Evolutionary conservation across 148 eudicot species (phyloP), one percentile per base, ranked within the genome.

Genomic region (Rhododendron henanense): DNA sequence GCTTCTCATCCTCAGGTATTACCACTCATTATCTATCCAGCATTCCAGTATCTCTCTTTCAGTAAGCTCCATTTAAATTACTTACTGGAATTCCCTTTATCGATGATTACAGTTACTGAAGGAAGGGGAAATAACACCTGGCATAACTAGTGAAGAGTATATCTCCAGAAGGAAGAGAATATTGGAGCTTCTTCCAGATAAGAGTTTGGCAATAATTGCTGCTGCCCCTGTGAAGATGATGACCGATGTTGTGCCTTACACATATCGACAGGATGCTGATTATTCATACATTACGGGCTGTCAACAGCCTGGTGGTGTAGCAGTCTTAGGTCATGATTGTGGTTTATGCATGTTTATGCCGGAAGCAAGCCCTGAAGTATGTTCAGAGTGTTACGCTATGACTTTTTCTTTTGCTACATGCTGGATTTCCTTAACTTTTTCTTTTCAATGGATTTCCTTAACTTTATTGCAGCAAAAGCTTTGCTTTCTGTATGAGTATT

Each of bases 311-410:
- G 99, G 96, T 80, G 98, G 98, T 16, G 35, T 96, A 59, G 99
- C 98, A 37, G 96, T 96, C 82, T 90, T 96, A 53, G 94, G 99
- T 88, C 99, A 92, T 87, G 93, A 94, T 5, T 89, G 90, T 89
- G 99, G 99, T 83, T 91, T 96, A 80, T 96, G 99, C 94, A 96
- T 96, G 99, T 96, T 96, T 90, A 94, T 96, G 99, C 98, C 99
- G 21, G 94, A 96, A 89, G 82, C 95, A 73, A 91, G 86, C 75
- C 89, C 88, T 84, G 91, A 93, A 84, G 98, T 96, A 94, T 83
- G 94, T 44, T 77, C 19, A 35, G 8, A 76, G 16, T 82, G 19
- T 69, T 35, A 75, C 13, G 37, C 75, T 28, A 11, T 69, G 69
- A 84, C 21, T 44, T 71, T 33, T 33, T 86, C 10, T 48, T 71